These are phyloP conservation scores for Spergularia bocconei DNA, from an alignment of 148 eudicot genomes.

Conservation along the genomic window DNA sequence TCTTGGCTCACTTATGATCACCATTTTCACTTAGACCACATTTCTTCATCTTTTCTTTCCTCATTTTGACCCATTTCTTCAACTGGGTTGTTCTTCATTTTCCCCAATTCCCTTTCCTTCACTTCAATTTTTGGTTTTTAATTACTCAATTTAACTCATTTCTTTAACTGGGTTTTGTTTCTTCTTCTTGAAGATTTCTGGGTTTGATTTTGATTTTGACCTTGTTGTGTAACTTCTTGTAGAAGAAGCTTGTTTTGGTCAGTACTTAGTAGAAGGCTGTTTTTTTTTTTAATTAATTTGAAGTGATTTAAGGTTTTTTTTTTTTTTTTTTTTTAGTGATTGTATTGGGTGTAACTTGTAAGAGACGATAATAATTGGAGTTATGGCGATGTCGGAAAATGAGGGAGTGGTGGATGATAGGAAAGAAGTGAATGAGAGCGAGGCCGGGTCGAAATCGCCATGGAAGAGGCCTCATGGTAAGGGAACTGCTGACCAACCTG, in stretches of 20 bases:
- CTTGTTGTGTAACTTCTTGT: background rate
- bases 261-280: background rate
- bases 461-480: conserved; percentile 55
- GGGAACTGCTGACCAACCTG: conserved; percentile 35
- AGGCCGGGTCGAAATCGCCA: conserved; percentile 51
- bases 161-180: background rate
- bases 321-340: background rate
- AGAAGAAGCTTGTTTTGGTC: background rate
- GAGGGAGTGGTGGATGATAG: conserved; percentile 23
- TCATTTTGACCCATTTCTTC: background rate
- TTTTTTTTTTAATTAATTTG: background rate
- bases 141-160: background rate
- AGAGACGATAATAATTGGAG: background rate
- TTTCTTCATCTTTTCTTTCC: conserved; percentile 8
- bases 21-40: background rate
- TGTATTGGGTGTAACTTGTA: background rate
- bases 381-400: conserved; percentile 60
- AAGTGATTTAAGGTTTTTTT: conserved; percentile 11
- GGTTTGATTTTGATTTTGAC: background rate
- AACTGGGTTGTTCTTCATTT: conserved; percentile 6
- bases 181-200: no score
- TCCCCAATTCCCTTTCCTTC: background rate
- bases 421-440: conserved; percentile 7
- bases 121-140: background rate
- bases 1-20: conserved; percentile 17